Base-by-base conservation (phyloP, 805 yeast genomes). In the Saccharomycopsis microspora region DNA sequence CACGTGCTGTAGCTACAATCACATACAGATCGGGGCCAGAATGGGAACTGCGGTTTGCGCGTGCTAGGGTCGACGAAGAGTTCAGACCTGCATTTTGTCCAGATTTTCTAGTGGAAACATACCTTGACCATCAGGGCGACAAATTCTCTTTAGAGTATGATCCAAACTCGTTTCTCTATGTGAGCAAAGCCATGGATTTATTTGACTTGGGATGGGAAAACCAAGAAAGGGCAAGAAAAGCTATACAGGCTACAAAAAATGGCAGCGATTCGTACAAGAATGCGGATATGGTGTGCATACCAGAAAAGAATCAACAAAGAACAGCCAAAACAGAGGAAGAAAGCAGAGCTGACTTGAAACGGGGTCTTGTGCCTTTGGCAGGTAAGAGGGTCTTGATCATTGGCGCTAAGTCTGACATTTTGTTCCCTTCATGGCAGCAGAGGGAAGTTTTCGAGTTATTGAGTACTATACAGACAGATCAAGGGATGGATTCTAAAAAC, bases 341-440 rank as follows among this genome's bases (percentile, higher is more conserved):
- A 50, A 69, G 82, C 1, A 64, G 67, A 27, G 59, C 64, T 4
- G 96, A 89, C 60, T 68, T 89, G 39, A 63, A 69, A 28, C 64
- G 68, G 19, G 97, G 97, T 2, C 66, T 89, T 69, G 57, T 60
- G 32, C 74, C 75, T 31, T 67, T 89, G 48, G 70, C 82, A 1
- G 70, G 80, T 54, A 77, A 79, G 51, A 79, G 83, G 34, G 71
- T 85, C 3, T 68, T 89, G 48, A 85, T 89, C 3, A 74, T 89
- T 45, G 97, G 97, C 7, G 96, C 88, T n/a, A 93, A 85, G 59
- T 82, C 93, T 1, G 97, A 89, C 61, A 84, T 85, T 39, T 70
- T 89, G 45, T 89, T 89, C 69, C 97, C 97, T 1, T 85, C 82
- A 36, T 86, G 96, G 95, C 97, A 89, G 66, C 97, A 89, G 64